These are phyloP conservation scores for Botrytis paeoniae DNA, from an alignment of 2,329 filamentous ascomycete genomes.

Conservation along the genomic window DNA sequence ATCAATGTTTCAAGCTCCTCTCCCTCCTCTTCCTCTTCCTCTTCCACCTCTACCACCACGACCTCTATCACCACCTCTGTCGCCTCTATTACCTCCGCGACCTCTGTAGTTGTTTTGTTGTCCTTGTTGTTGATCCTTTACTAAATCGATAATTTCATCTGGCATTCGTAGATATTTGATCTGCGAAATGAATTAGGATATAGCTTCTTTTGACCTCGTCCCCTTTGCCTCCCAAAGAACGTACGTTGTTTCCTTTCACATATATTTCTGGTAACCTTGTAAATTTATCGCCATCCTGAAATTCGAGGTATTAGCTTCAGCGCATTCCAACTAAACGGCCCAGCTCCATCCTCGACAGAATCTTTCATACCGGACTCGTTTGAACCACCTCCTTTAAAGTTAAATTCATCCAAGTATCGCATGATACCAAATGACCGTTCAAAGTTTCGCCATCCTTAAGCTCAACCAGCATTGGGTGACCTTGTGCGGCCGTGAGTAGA, in stretches of 20 bases:
- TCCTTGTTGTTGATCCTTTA: conserved; percentile 75
- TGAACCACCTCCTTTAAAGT: conserved; percentile 96
- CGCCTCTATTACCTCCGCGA: conserved; percentile 59
- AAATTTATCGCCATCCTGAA: conserved; percentile 86
- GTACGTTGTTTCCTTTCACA: conserved; percentile 93
- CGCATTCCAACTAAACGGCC: neutral
- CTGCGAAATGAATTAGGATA: conserved; percentile 39
- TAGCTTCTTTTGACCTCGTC: too few relatives aligned
- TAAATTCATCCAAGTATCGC: conserved; percentile 99
- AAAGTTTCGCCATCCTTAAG: conserved; percentile 97
- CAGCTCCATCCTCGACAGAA: neutral
- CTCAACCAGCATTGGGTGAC: conserved; percentile 96
- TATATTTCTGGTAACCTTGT: conserved; percentile 90
- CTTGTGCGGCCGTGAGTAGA: conserved; percentile 90
- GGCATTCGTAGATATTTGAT: conserved; percentile 98
- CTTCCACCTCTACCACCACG: conserved; percentile 33
- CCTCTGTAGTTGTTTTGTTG: conserved; percentile 55
- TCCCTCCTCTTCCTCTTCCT: conserved; percentile 26
- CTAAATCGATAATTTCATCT: conserved; percentile 92
- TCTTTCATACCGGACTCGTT: conserved; percentile 68
- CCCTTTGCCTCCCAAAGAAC: too few relatives aligned
- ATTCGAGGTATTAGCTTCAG: conserved; percentile 18
- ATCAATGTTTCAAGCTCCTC: conserved; percentile 27
- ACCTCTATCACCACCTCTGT: conserved; percentile 43
- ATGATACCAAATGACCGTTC: conserved; percentile 92